Conservation (phyloP, 2,329 filamentous ascomycete species). For the Aspergillus uvarum region DNA sequence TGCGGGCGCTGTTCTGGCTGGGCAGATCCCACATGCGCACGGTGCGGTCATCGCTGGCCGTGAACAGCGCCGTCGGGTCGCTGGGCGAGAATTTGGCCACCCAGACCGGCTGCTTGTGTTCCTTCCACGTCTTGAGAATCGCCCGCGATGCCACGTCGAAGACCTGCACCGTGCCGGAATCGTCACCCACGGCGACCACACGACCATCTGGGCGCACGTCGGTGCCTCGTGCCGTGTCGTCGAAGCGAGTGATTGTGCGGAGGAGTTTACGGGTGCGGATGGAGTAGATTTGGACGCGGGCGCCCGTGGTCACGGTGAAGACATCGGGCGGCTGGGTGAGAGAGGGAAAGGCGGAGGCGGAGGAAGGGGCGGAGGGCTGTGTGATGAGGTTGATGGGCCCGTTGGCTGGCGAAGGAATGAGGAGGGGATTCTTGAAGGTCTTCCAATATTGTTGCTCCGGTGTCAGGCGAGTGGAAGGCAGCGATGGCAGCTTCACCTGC, state of each 20-base stretch:
- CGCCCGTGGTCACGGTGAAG: constrained; percentile 93
- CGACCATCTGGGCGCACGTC: constrained; percentile 86
- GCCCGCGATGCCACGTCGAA: constrained; percentile 88
- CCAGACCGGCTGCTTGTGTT: constrained; percentile 94
- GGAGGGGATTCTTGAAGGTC: constrained; percentile 86
- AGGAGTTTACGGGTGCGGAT: constrained; percentile 86
- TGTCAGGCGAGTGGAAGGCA: constrained; percentile 73
- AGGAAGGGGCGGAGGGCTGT: constrained; percentile 56
- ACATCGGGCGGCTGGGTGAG: constrained; percentile 52
- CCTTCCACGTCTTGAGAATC: constrained; percentile 91
- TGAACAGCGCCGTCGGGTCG: constrained; percentile 84
- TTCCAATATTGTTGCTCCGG: constrained; percentile 97
- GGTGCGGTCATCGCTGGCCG: constrained; percentile 86
- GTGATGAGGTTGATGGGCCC: constrained; percentile 90
- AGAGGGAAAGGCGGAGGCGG: constrained; percentile 42
- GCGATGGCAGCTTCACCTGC: constrained; percentile 78
- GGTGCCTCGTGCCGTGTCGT: constrained; percentile 84
- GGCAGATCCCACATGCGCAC: constrained; percentile 94
- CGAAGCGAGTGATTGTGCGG: constrained; percentile 92
- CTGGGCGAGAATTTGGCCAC: constrained; percentile 85
- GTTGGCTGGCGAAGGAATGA: constrained; percentile 86
- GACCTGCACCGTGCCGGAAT: constrained; percentile 88
- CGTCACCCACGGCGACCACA: constrained; percentile 86
- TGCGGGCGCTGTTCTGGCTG: constrained; percentile 70
- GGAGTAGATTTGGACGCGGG: constrained; percentile 90